Conservation (phyloP, 805 yeast genomes). For the Torulaspora franciscae region DNA sequence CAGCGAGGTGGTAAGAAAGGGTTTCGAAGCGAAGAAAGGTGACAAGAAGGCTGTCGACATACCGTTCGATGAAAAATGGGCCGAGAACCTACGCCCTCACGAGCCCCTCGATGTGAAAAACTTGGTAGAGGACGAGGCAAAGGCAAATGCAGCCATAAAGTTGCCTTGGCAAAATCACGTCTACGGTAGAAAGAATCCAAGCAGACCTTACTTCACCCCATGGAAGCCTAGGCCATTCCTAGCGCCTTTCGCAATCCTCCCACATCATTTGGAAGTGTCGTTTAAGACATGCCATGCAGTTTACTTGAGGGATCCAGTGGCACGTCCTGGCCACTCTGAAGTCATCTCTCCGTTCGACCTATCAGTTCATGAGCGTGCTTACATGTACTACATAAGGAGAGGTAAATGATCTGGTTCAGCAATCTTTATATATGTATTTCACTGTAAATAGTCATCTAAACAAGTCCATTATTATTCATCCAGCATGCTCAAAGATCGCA, state of each 20-base stretch:
- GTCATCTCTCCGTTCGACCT: slow-evolving; percentile 85
- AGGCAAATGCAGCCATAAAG: slow-evolving; percentile 42
- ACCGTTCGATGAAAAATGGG: slow-evolving; percentile 50
- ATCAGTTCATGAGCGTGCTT: slow-evolving; percentile 85
- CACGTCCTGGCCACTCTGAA: slow-evolving; percentile 95
- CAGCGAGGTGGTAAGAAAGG: slow-evolving; percentile 26
- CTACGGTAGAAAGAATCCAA: slow-evolving; percentile 73
- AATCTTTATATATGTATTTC: background rate
- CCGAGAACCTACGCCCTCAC: slow-evolving; percentile 41
- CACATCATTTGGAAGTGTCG: slow-evolving; percentile 86
- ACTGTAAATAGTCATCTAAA: slow-evolving; percentile 16
- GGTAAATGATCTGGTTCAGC: slow-evolving; percentile 39
- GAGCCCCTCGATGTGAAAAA: slow-evolving; percentile 42
- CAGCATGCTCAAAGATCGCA: slow-evolving; percentile 77
- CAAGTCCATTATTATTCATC: slow-evolving; percentile 36
- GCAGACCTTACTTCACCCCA: slow-evolving; percentile 87
- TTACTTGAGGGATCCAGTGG: slow-evolving; percentile 94
- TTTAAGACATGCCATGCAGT: slow-evolving; percentile 92
- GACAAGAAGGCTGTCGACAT: slow-evolving; percentile 27
- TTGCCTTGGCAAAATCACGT: slow-evolving; percentile 79
- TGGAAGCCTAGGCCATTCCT: slow-evolving; percentile 94
- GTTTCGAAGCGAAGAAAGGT: slow-evolving; percentile 29
- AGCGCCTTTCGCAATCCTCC: slow-evolving; percentile 87
- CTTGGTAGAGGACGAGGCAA: slow-evolving; percentile 47
- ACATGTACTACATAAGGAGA: slow-evolving; percentile 84